Evolutionary conservation across 768 basidiomycete species (phyloP).

Genomic region (Mycena floridula): DNA sequence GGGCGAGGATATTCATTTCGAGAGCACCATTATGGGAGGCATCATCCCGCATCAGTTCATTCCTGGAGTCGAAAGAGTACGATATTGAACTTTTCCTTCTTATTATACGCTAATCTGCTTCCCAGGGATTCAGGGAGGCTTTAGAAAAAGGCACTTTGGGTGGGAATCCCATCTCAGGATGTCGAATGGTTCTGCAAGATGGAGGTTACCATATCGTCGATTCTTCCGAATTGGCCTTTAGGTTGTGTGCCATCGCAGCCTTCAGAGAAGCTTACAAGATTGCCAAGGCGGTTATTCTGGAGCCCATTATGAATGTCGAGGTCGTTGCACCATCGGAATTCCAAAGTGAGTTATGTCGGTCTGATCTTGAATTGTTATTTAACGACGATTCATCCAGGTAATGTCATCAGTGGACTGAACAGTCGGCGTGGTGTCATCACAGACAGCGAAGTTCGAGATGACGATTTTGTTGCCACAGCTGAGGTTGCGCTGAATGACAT

Average conservation of each 20-base stretch:
- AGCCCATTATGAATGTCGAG: conserved; percentile 99
- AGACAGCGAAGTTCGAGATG: conserved; percentile 94
- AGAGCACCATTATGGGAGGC: conserved; percentile 85
- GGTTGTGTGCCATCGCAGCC: conserved; percentile 83
- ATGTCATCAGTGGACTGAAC: conserved; percentile 92
- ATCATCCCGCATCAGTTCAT: conserved; percentile 90
- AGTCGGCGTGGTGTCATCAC: conserved; percentile 88
- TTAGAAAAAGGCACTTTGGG: conserved; percentile 85
- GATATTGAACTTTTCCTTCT: conserved; percentile 7
- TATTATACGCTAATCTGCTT: background rate
- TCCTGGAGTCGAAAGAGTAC: conserved; percentile 89
- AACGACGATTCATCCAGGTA: conserved; percentile 33
- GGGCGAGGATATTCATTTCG: conserved; percentile 80
- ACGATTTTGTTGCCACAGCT: conserved; percentile 88
- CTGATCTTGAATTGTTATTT: conserved; percentile 1
- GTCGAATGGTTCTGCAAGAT: conserved; percentile 83
- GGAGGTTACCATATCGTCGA: conserved; percentile 92
- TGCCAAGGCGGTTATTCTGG: conserved; percentile 77
- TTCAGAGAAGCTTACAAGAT: conserved; percentile 85
- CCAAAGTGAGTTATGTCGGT: conserved; percentile 52
- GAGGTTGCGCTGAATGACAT: conserved; percentile 97
- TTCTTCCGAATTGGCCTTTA: conserved; percentile 95
- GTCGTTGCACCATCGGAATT: conserved; percentile 95
- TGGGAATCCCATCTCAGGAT: conserved; percentile 83
- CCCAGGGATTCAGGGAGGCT: conserved; percentile 90